Evolutionary conservation across 2,329 filamentous ascomycete species (phyloP).

Genomic region (Clarireedia homoeocarpa): DNA sequence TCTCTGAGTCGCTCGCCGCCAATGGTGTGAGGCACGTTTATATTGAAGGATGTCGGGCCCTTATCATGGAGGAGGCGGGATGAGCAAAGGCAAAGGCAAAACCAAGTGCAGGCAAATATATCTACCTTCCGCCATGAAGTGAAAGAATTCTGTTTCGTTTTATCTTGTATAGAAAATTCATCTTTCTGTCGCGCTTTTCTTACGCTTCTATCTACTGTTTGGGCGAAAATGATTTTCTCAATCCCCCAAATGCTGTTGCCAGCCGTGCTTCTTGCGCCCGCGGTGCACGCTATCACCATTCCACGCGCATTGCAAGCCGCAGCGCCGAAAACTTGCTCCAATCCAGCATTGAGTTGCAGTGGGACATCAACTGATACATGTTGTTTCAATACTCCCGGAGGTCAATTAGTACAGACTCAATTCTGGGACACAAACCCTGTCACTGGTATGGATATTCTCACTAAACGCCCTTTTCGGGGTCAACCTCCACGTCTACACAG

Average conservation of each 20-base stretch:
- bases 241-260: conserved; percentile 1
- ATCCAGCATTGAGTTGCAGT: conserved; percentile 38
- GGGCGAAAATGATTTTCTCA: conserved; percentile 1
- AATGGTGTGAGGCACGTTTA: conserved; percentile 4
- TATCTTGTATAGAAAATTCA: neutral
- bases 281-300: neutral
- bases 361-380: conserved; percentile 54
- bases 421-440: conserved; percentile 67
- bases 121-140: neutral
- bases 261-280: conserved; percentile 6
- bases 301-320: conserved; percentile 16
- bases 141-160: neutral
- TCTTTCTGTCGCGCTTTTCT: neutral
- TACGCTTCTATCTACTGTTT: neutral
- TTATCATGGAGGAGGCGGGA: neutral
- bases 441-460: conserved; percentile 27
- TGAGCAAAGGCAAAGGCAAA: neutral
- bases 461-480: neutral
- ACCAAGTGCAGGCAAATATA: neutral
- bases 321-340: conserved; percentile 22
- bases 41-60: neutral
- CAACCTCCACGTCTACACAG: neutral
- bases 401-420: conserved; percentile 65
- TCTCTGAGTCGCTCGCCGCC: neutral
- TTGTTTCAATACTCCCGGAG: conserved; percentile 67